Evolutionary conservation across 1,284 basidiomycete genomes (phyloP), one percentile per base, ranked within the genome.

Genomic region (Pterula multifida): DNA sequence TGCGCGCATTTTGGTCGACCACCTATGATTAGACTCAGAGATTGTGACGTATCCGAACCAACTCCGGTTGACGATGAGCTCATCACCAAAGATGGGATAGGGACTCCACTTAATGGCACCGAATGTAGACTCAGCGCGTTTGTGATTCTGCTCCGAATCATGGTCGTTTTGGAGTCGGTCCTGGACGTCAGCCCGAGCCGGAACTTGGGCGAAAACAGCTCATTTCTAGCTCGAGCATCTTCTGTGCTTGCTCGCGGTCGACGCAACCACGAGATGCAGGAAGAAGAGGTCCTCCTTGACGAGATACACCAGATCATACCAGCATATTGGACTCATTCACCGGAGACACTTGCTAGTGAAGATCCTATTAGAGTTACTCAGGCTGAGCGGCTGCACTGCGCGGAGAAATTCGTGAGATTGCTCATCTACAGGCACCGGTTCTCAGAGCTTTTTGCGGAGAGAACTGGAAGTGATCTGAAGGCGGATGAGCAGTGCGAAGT

Each of bases 331-430:
- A 71, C 76, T 2, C 88, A 90, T 61, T 78, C 81, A 3, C 68
- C 79, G 0, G 90, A 91, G 57, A 90, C 88, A 15, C 70, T 90
- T 57, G 78, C 78, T n/a, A 85, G 82, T 58, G 81, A 85, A 19
- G 90, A 94, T 65, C 88, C 89, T 3, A 83, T 93, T 52, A 75
- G 90, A 15, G 73, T 93, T 52, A 93, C 90, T 1, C 90, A 93
- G 66, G 83, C 89, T 0, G 86, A 89, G 57, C 73, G 90, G 52
- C 63, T 93, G 49, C 81, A 90, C 58, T 92, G 88, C 57, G 76
- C 85, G 21, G 87, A 90, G 62, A 86, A 90, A 58, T 86, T 85
- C 58, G 84, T 89, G 52, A 72, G 88, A 54, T 78, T 93, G 76
- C 65, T 90, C 56, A 84, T 90, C 26, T 78, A 85, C 59, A 73